These are phyloP conservation scores for Vigna reflexopilosa DNA, from an alignment of 306 rosid species.

Conservation along the genomic window DNA sequence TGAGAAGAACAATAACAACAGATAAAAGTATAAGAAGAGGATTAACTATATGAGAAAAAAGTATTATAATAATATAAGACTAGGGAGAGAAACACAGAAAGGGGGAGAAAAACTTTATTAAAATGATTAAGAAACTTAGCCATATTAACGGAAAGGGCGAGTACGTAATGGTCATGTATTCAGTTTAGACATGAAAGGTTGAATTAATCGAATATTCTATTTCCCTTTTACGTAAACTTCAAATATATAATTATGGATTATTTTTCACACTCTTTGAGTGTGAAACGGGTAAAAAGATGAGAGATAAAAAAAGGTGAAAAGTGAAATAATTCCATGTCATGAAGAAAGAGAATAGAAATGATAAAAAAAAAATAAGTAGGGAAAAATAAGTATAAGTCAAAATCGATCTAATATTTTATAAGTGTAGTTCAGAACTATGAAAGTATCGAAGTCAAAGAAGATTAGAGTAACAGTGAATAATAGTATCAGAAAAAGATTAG, in stretches of 20 bases:
- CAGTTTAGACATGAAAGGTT: neutral
- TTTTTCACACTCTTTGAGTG: neutral
- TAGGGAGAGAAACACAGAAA: neutral
- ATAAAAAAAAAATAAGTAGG: neutral
- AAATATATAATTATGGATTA: neutral
- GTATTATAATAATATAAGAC: neutral
- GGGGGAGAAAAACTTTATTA: neutral
- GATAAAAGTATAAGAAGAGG: neutral
- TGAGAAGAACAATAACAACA: neutral
- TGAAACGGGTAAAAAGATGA: neutral
- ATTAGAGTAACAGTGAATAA: slow-evolving; percentile 7
- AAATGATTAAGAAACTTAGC: neutral
- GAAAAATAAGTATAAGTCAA: neutral
- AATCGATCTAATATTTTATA: slow-evolving; percentile 7
- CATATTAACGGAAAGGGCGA: neutral
- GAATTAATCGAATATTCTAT: neutral
- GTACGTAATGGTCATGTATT: neutral
- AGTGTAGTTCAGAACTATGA: slow-evolving; percentile 16
- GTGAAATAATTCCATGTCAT: neutral
- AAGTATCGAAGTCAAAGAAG: slow-evolving; percentile 6
- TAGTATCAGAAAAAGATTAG: neutral
- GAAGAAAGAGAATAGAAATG: neutral
- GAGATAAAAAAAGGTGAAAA: neutral
- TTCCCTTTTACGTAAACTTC: neutral
- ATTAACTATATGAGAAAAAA: neutral